Evolutionary conservation across 78 protist genomes (phyloP).

Genomic region (Cavenderia fasciculata): DNA sequence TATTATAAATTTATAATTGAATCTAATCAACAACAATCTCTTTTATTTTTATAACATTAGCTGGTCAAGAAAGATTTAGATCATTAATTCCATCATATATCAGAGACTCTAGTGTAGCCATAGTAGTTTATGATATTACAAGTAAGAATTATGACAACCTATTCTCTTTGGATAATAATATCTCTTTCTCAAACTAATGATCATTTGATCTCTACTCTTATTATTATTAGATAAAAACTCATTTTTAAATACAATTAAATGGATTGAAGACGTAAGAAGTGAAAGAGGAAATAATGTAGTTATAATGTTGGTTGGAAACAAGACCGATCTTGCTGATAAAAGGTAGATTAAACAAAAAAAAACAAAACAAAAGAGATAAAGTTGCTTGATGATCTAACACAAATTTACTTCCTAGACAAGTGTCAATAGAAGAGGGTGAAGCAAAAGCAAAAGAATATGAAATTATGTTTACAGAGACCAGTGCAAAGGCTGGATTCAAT

Average conservation of each 20-base stretch:
- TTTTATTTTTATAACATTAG: background rate
- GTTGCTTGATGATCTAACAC: too few species aligned
- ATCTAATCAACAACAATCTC: too few species aligned
- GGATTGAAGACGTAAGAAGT: slow-evolving; percentile 96
- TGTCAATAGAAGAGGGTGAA: slow-evolving; percentile 97
- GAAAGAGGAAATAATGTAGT: slow-evolving; percentile 96
- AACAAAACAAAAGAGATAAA: too few species aligned
- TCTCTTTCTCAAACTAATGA: too few species aligned
- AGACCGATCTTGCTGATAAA: slow-evolving; percentile 94
- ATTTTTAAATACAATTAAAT: slow-evolving; percentile 87
- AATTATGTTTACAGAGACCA: slow-evolving; percentile 95
- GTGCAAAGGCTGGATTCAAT: slow-evolving; percentile 96
- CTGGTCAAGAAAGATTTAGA: slow-evolving; percentile 93
- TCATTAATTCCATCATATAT: slow-evolving; percentile 98
- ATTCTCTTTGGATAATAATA: too few species aligned
- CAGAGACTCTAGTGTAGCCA: slow-evolving; percentile 97
- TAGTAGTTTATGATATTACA: slow-evolving; percentile 98
- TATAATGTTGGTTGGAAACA: slow-evolving; percentile 97
- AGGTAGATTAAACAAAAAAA: slow-evolving; percentile 52
- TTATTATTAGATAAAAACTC: slow-evolving; percentile 80
- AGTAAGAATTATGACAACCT: slow-evolving; percentile 80
- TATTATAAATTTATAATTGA: background rate
- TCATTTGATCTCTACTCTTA: background rate
- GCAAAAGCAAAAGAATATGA: slow-evolving; percentile 90
- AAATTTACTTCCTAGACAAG: slow-evolving; percentile 87